Conservation (phyloP, 805 yeast species). For the Pachysolen tannophilus region DNA sequence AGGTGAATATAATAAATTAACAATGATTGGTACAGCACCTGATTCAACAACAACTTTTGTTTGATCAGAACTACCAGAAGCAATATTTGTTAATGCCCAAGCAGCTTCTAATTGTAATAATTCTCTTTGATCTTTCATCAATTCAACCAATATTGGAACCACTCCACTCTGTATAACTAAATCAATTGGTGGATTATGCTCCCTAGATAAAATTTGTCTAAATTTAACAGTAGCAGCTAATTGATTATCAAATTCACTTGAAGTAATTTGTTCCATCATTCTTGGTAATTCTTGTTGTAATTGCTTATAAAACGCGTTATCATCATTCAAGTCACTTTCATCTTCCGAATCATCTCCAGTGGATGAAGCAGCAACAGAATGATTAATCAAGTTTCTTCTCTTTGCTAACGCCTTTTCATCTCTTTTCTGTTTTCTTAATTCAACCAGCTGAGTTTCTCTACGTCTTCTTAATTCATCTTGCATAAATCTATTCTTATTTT, state of each 20-base stretch:
- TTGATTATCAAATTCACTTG: conserved; percentile 71
- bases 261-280: conserved; percentile 75
- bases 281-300: conserved; percentile 67
- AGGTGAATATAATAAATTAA: conserved; percentile 68
- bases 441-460: conserved; percentile 95
- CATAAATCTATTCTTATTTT: conserved; percentile 88
- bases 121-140: conserved; percentile 75
- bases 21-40: conserved; percentile 91
- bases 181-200: conserved; percentile 94
- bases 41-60: conserved; percentile 86
- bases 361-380: conserved; percentile 30
- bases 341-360: conserved; percentile 37
- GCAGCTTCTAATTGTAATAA: conserved; percentile 96
- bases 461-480: conserved; percentile 97
- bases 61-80: conserved; percentile 87
- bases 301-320: conserved; percentile 33
- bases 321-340: conserved; percentile 47
- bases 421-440: conserved; percentile 90
- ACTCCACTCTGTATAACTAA: conserved; percentile 90
- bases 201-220: conserved; percentile 89
- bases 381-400: conserved; percentile 68
- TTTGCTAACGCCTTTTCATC: conserved; percentile 83
- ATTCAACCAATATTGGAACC: conserved; percentile 82
- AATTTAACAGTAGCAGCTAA: conserved; percentile 86
- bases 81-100: conserved; percentile 98